Evolutionary conservation across 2,329 filamentous ascomycete genomes (phyloP), one percentile per base, ranked within the genome.

Genomic region (Trichoderma sp.): DNA sequence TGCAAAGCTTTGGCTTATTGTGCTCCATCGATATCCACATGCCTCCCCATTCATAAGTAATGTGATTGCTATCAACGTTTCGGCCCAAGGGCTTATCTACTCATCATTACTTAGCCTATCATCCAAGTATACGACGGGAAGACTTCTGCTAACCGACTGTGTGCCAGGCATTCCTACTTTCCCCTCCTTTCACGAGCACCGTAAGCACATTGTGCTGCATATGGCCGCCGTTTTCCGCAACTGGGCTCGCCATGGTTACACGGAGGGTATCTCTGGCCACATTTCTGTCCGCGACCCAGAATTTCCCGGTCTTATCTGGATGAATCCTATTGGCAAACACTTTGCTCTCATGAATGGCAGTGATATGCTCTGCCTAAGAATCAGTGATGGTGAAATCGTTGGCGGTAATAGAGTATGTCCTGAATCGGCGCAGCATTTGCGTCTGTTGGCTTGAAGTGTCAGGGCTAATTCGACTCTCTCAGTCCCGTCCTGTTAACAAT

Each of bases 281-380:
- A 92, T 92, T 72, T 86, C 82, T 16, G 86, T 92, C 1, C 84
- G 89, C 14, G 90, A 92, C 75, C 89, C 90, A 0, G 88, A 91
- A 76, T 81, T 86, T 72, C 80, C 81, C 0, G 81, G 87, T 70
- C 82, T 83, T 16, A 90, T 91, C 79, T 93, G 91, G 91, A 92
- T 91, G 76, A 85, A 92, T 88, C 80, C 90, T 81, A 68, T 92
- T 3, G 88, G 87, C 6, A 84, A 83, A 62, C 90, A 92, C 77
- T 93, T 92, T 75, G 89, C 85, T 29, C 81, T 90, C 72, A 82
- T 92, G 71, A 88, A 86, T 70, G 89, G 89, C 0, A 85, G 84
- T 6, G 90, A 92, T 77, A 89, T 93, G 86, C 85, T 93, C 61
- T 85, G 89, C 55, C 81, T 91, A 5, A 85, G 91, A 71, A 82